Percentiles rank a stretch among this genome's conserved stretches.
Conservation (phyloP, 2,329 filamentous ascomycete species). For the Xylariaceae sp. region DNA sequence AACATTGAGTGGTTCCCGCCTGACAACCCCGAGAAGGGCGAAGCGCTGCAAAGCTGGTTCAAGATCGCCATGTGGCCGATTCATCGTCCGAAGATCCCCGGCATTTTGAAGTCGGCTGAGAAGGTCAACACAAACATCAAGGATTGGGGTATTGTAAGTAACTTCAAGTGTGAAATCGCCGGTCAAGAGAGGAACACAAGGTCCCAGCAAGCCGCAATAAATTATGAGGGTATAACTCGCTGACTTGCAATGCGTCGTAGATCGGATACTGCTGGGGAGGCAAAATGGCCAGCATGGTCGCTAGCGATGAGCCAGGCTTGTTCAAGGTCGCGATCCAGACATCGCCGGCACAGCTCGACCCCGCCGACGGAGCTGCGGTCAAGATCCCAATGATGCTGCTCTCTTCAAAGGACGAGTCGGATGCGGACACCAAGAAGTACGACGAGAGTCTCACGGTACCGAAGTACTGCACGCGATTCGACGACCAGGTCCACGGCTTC, state of each 20-base stretch:
- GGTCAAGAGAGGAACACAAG: too few relatives aligned
- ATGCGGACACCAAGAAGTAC: conserved; percentile 49
- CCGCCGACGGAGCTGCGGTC: conserved; percentile 46
- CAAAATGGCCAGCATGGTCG: conserved; percentile 51
- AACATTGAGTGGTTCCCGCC: conserved; percentile 57
- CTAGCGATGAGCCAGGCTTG: conserved; percentile 40
- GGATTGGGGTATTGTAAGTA: conserved; percentile 52
- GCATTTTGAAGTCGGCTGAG: conserved; percentile 47
- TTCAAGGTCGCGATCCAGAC: conserved; percentile 49
- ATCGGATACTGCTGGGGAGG: conserved; percentile 67
- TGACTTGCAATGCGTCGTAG: too few relatives aligned
- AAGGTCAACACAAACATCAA: conserved; percentile 49
- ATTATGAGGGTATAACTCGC: too few relatives aligned
- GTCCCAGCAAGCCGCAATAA: too few relatives aligned
- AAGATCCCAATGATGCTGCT: conserved; percentile 39
- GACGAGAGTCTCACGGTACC: conserved; percentile 46
- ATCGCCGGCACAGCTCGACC: conserved; percentile 59
- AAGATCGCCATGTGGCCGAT: conserved; percentile 42
- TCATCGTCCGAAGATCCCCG: conserved; percentile 45
- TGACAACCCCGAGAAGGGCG: conserved; percentile 56
- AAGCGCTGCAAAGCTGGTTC: conserved; percentile 55
- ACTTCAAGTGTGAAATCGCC: too few relatives aligned
- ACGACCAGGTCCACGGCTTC: conserved; percentile 64
- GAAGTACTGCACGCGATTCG: conserved; percentile 59
- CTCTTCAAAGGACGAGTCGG: conserved; percentile 60